These are phyloP conservation scores for Gracilariopsis chorda DNA, from an alignment of 23 red algal genomes.

Conservation along the genomic window DNA sequence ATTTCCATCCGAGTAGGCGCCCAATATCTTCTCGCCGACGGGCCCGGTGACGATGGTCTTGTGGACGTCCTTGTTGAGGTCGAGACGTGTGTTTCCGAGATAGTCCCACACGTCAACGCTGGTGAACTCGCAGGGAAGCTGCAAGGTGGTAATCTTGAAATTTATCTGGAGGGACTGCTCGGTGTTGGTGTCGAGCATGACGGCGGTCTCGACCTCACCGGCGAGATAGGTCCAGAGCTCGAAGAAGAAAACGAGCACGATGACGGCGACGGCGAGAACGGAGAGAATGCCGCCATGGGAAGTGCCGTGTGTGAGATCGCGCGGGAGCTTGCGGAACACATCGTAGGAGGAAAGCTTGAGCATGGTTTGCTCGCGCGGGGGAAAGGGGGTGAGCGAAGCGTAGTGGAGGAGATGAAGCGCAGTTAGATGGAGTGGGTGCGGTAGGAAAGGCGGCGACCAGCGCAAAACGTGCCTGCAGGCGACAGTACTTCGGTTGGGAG, in stretches of 20 bases:
- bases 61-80: conserved; percentile 50
- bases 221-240: conserved; percentile 77
- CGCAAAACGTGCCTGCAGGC: too few species aligned
- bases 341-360: conserved; percentile 83
- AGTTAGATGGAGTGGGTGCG: too few species aligned
- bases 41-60: conserved; percentile 70
- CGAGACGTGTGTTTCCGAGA: conserved; percentile 76
- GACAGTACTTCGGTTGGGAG: too few species aligned
- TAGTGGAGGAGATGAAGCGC: too few species aligned
- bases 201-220: conserved; percentile 62
- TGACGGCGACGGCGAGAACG: conserved; percentile 56
- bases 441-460: too few species aligned
- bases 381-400: not conserved
- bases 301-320: conserved; percentile 83
- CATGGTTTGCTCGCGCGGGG: conserved; percentile 15
- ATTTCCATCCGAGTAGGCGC: conserved; percentile 61
- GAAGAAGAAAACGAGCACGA: conserved; percentile 71
- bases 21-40: conserved; percentile 52
- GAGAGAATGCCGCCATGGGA: conserved; percentile 64
- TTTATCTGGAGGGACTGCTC: conserved; percentile 65
- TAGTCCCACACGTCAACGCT: conserved; percentile 80
- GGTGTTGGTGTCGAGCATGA: conserved; percentile 80
- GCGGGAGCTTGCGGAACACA: conserved; percentile 83
- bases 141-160: conserved; percentile 62
- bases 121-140: conserved; percentile 79